Evolutionary conservation across 2,329 filamentous ascomycete species (phyloP), one percentile per base, ranked within the genome.

Genomic region (Pseudogymnoascus sp.): DNA sequence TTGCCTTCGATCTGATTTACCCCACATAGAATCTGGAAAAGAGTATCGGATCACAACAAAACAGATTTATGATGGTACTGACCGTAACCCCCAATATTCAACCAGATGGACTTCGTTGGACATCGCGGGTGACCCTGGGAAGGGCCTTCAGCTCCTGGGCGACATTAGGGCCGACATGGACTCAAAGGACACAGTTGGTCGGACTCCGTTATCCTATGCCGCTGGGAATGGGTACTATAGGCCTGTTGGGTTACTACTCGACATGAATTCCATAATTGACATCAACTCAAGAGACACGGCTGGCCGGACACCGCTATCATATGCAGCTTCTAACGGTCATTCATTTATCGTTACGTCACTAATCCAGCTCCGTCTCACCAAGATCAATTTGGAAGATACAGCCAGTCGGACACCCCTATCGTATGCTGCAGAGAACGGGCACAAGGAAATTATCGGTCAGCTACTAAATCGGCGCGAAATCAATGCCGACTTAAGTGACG

Each of bases 231-330:
- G 59, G 5, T 8, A 62, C 3, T 57, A 25, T 25, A 57, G 16
- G 11, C 8, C 16, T 20, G 62, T 63, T 1, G 9, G 57, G 25
- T 1, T 47, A 1, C 57, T 66, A n/a, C 28, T 67, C 12, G 39
- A 61, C 4, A 54, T 47, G 3, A 37, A 30, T 25, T 25, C 22
- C 5, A 25, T 4, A 6, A 28, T 37, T 11, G 28, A 61, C 6
- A 16, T 61, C 2, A 14, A 58, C 3, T 14, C 25, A 30, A 50
- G 16, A 14, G 41, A 50, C 16, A 25, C 22, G 22, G 41, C 20
- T 30, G 41, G 41, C 14, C 41, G 14, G 41, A 11, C 41, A 7
- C 41, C 41, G n/a, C n/a, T 50, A 30, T 37, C 34, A 14, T 37
- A 37, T 37, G 41, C 20, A 14, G 34, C 32, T 35, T 11, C 9